Base-by-base conservation (phyloP, 1,284 basidiomycete species). In the Apiotrichum laibachii region DNA sequence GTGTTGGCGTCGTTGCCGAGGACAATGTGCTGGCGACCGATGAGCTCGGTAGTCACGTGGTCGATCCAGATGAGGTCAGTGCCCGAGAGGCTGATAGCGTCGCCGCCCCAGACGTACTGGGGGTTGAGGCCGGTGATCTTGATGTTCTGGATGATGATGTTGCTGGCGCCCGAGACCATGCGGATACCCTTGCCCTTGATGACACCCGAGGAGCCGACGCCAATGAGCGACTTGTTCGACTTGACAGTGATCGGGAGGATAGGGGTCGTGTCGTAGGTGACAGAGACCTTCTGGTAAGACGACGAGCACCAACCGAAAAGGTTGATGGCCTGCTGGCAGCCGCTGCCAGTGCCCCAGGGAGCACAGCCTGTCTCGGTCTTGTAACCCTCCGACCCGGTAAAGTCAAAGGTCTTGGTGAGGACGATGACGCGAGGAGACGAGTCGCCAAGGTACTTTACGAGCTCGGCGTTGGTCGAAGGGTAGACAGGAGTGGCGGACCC, bases 131-230 rank as follows among this genome's bases (percentile, higher is more conserved):
- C n/a, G 9, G 42, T 43, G 42, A 43, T 43, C 42, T 21, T n/a
- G 42, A 43, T 43, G 42, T 43, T 43, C 42, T 43, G 42, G 16
- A 43, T 19, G 42, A 43, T 43, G n/a, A 43, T 43, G 42, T 43
- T 43, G 9, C 16, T 43, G 42, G n/a, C 42, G 6, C 42, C 42
- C 3, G 15, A n/a, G 19, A 19, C n/a, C 16, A 43, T 43, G 42
- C 42, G 42, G 16, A 43, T 6, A 10, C 42, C 42, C 42, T 43
- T 43, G 42, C 42, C 42, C 42, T 43, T 43, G 42, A 43, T 43
- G 16, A 43, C 42, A 19, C 42, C 42, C 42, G 15, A 18, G 42
- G 15, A 9, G 42, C 42, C 42, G 42, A 43, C 42, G 19, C 42
- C 42, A 16, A 43, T 43, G 2, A 43, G 42, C 42, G 42, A 43